Base-by-base conservation (phyloP, 192 early-diverging fungal genomes). In the Umbelopsis isabellina region DNA sequence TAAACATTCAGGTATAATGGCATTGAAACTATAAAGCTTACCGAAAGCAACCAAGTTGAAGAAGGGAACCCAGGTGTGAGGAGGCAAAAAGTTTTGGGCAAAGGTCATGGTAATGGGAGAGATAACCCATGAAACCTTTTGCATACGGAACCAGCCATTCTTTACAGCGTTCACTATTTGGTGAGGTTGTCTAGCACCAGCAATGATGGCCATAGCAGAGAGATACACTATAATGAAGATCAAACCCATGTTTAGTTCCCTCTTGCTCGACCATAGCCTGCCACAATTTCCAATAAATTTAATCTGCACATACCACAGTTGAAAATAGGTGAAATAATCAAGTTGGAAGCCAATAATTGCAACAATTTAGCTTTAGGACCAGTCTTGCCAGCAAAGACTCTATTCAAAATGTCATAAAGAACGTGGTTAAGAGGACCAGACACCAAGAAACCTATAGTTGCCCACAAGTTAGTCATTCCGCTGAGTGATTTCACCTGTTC, bases 1-100 rank as follows among this genome's bases (percentile, higher is more conserved):
- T 22, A 0, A 23, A 27, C 4, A 2, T 61, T 61, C 5, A 16
- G 13, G 3, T 18, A 1, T 33, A 18, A 2, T 45, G 37, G 11
- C 16, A 46, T 47, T 13, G 30, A 2, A 49, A 18, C 7, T 2
- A 18, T 37, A 3, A 30, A 20, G 79, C 73, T 79, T 80, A 80
- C 78, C 77, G 71, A 96, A 96, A 21, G 87, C 87, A 50, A 97
- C 82, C 23, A 90, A 49, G 82, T 95, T 94, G 83, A 95, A 97
- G 86, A 95, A 97, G 23, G 95, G 95, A 27, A 93, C 86, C 94
- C 94, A 97, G 49, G 90, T 79, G 46, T 85, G 80, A 12, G 89
- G 92, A n/a, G 84, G 86, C 51, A 97, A 77, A 68, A 89, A 89
- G 75, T 85, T 88, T 83, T 90, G 88, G 8, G 95, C 93, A 76